Conservation (phyloP, 2,329 filamentous ascomycete genomes). For the Blumeriella jaapii region DNA sequence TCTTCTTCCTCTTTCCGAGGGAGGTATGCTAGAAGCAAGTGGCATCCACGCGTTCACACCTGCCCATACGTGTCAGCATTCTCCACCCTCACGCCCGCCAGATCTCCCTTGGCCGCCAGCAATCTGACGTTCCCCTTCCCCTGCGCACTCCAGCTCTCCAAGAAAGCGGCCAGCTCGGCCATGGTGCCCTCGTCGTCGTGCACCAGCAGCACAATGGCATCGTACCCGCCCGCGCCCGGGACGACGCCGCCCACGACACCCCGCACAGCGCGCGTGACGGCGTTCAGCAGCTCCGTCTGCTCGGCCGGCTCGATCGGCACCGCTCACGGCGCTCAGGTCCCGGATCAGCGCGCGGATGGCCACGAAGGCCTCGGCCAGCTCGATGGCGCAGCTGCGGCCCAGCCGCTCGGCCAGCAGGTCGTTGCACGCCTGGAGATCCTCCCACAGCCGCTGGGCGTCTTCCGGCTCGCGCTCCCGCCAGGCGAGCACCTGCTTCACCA, state of each 20-base stretch:
- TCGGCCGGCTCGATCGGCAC: slow-evolving; percentile 83
- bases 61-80: slow-evolving; percentile 19
- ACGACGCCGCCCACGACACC: slow-evolving; percentile 89
- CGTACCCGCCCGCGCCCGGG: slow-evolving; percentile 86
- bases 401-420: slow-evolving; percentile 57
- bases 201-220: slow-evolving; percentile 75
- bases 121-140: slow-evolving; percentile 55
- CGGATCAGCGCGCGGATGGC: slow-evolving; percentile 53
- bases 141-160: slow-evolving; percentile 52
- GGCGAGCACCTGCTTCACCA: slow-evolving; percentile 83
- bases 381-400: slow-evolving; percentile 33
- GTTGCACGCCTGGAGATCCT: slow-evolving; percentile 61
- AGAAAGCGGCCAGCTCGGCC: slow-evolving; percentile 44
- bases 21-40: background rate
- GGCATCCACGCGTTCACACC: background rate
- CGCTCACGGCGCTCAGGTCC: slow-evolving; percentile 62
- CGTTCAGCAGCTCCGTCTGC: slow-evolving; percentile 78
- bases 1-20: too few species aligned
- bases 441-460: slow-evolving; percentile 63
- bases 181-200: slow-evolving; percentile 59
- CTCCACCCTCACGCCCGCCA: slow-evolving; percentile 50
- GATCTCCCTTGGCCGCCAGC: slow-evolving; percentile 59
- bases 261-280: slow-evolving; percentile 49
- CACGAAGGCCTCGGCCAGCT: slow-evolving; percentile 37
- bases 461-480: slow-evolving; percentile 60